Evolutionary conservation across 1,284 basidiomycete species (phyloP).

Genomic region (Termitomyces sp.): DNA sequence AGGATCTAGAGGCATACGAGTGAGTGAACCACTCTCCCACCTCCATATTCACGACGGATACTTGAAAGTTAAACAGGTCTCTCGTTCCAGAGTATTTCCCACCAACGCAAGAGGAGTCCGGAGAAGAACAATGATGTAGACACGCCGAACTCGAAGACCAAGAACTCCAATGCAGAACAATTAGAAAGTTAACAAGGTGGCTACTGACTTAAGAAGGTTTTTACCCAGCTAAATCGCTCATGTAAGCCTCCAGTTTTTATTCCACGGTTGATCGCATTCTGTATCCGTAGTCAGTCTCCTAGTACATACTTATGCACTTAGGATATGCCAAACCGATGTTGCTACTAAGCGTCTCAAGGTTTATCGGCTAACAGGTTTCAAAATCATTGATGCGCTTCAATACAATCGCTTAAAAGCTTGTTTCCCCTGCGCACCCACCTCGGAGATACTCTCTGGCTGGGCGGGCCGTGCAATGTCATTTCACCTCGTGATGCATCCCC

Average conservation of each 20-base stretch:
- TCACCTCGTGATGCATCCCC: conserved; percentile 12
- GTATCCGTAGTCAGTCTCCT: conserved; percentile 7
- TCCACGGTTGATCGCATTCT: not conserved
- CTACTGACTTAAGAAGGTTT: not conserved
- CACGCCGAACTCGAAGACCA: not conserved
- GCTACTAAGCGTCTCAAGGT: not conserved
- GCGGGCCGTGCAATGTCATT: conserved; percentile 10
- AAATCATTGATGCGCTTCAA: conserved; percentile 1
- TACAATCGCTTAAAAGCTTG: not conserved
- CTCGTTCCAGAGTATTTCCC: conserved; percentile 65
- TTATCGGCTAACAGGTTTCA: too few species aligned
- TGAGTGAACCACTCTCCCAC: conserved; percentile 27
- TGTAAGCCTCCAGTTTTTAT: not conserved
- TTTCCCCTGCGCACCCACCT: conserved; percentile 2
- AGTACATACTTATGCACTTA: conserved; percentile 6
- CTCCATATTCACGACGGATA: not conserved
- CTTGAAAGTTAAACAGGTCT: conserved; percentile 30
- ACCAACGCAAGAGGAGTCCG: conserved; percentile 18
- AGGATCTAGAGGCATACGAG: conserved; percentile 63
- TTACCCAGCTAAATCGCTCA: not conserved
- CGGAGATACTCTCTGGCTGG: not conserved
- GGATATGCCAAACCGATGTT: conserved; percentile 3
- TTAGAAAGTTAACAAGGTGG: not conserved
- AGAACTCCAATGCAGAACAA: not conserved
- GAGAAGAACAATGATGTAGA: not conserved